Evolutionary conservation across 1,284 basidiomycete species (phyloP), one percentile per base, ranked within the genome.

Genomic region (Malassezia brasiliensis): DNA sequence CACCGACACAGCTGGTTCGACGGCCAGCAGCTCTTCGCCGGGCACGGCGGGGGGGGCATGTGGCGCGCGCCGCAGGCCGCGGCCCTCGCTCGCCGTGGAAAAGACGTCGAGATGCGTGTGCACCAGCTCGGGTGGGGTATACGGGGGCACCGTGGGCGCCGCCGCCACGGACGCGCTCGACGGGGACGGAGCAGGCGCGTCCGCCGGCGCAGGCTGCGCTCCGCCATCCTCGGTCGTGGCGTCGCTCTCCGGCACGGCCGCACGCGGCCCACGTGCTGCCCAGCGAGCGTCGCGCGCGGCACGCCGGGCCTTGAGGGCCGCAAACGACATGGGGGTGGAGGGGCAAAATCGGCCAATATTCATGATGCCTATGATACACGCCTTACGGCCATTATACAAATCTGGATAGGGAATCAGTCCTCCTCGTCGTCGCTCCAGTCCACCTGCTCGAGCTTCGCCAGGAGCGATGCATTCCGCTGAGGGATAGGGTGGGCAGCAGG

Each of bases 381-480:
- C 25, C 25, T 3, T 28, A 28, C 25, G 25, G 32, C 32, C 36
- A 37, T 37, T 37, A 37, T 37, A 37, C 36, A 37, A 8, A 14
- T 34, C 36, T 37, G 3, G 36, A 17, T n/a, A 28, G 25, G 25
- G 25, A 28, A 37, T 37, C 36, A 37, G 36, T 37, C n/a, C 2
- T 55, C 53, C 17, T 48, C 53, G 30, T 59, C 50, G 5, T 39
- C 31, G 34, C 28, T 20, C 53, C 49, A 59, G 35, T 49, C 32
- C 3, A 52, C 50, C 14, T 28, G 30, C 30, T 55, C 49, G 10
- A 54, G 38, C 38, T 45, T 19, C 3, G 41, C 45, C 15, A 55
- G 48, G 46, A 56, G 42, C 31, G 47, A 42, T 9, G 12, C 17
- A 30, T 56, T 56, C 31, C 35, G 44, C 17, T 30, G 47, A 10